Percentiles rank a stretch among this genome's conserved stretches.
Conservation (phyloP, 2,329 filamentous ascomycete species). For the Penicillium sp. region DNA sequence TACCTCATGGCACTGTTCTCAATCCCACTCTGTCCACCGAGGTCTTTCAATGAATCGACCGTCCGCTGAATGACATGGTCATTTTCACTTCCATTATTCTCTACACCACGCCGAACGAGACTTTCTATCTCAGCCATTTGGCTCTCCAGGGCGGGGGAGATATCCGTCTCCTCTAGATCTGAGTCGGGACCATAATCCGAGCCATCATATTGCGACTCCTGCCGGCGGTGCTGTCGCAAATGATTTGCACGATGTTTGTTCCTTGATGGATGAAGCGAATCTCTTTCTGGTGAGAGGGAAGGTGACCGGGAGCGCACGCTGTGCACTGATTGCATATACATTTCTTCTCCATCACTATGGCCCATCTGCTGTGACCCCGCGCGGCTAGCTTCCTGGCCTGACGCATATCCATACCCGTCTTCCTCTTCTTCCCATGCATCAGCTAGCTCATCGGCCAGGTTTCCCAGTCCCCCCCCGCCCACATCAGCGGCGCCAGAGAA, state of each 20-base stretch:
- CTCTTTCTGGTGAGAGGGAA: constrained; percentile 23
- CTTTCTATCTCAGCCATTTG: constrained; percentile 57
- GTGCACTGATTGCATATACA: constrained; percentile 27
- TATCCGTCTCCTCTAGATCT: constrained; percentile 53
- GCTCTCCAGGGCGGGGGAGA: constrained; percentile 55
- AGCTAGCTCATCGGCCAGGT: constrained; percentile 62
- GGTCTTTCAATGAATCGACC: constrained; percentile 51
- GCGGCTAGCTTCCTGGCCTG: constrained; percentile 36
- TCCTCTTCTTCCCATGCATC: constrained; percentile 58
- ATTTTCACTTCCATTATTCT: constrained; percentile 51
- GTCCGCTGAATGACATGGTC: constrained; percentile 55
- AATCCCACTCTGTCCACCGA: constrained; percentile 55
- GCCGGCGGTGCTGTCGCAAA: constrained; percentile 38
- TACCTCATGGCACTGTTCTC: constrained; percentile 58
- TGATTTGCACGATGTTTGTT: constrained; percentile 40
- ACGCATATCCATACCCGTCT: constrained; percentile 44
- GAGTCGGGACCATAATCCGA: constrained; percentile 59
- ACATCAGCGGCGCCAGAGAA: constrained; percentile 33
- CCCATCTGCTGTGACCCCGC: constrained; percentile 32
- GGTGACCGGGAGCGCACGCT: constrained; percentile 29
- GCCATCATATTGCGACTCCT: constrained; percentile 53
- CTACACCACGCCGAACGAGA: constrained; percentile 53
- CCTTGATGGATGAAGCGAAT: constrained; percentile 35
- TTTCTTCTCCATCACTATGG: constrained; percentile 33
- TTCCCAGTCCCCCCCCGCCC: constrained; percentile 53